These are phyloP conservation scores for Actinidia chinensis DNA, from an alignment of 179 eudicot species.

Conservation along the genomic window DNA sequence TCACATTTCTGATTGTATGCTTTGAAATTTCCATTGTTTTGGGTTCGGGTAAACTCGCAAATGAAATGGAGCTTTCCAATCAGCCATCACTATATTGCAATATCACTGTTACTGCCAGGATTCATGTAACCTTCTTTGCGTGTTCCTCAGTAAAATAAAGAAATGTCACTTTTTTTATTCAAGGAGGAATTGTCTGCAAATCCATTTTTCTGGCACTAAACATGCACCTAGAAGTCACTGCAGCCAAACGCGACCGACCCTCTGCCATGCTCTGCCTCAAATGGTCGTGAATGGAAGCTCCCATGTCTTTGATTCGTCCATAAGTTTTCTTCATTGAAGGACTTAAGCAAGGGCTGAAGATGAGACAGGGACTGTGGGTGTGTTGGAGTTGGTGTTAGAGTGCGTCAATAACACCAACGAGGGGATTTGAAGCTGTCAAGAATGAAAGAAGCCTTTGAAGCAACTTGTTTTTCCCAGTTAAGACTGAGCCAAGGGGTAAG, in stretches of 20 bases:
- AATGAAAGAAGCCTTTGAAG: conserved; percentile 78
- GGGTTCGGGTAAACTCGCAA: conserved; percentile 88
- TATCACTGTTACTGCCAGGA: conserved; percentile 86
- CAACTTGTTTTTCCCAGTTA: conserved; percentile 84
- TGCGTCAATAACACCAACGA: conserved; percentile 97
- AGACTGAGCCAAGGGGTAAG: conserved; percentile 93
- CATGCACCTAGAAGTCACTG: conserved; percentile 88
- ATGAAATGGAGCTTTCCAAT: conserved; percentile 98
- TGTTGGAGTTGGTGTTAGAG: conserved; percentile 98
- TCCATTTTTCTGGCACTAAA: conserved; percentile 91
- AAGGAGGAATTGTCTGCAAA: conserved; percentile 83
- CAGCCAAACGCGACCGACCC: conserved; percentile 72
- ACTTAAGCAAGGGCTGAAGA: conserved; percentile 87
- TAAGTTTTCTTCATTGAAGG: conserved; percentile 85
- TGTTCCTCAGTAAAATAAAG: conserved; percentile 75
- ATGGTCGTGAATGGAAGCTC: conserved; percentile 81
- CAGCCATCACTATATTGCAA: conserved; percentile 92
- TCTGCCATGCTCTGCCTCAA: conserved; percentile 95
- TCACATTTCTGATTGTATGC: conserved; percentile 69
- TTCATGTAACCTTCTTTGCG: conserved; percentile 84
- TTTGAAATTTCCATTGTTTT: conserved; percentile 88
- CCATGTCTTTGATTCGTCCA: conserved; percentile 84
- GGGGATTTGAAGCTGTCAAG: conserved; percentile 77
- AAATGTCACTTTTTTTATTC: conserved; percentile 67
- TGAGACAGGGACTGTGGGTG: conserved; percentile 85